phyloP scores from a whole-genome alignment of 768 basidiomycete genomes.

The Postia placenta region DNA sequence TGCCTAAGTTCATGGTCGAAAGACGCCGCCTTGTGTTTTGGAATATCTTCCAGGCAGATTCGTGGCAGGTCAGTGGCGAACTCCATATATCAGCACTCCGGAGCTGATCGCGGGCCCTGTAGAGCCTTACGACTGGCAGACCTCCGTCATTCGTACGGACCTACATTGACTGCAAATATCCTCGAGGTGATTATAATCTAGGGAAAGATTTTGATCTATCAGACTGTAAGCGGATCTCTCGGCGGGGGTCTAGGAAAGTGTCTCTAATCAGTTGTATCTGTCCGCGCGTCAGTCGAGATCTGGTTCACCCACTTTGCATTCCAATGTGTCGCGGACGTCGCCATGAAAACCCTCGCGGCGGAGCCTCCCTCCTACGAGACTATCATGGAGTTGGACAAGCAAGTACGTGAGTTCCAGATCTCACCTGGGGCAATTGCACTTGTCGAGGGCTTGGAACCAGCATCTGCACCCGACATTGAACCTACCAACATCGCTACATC shows the following conservation, averaged over 20 bases:
- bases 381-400: slow-evolving; percentile 62
- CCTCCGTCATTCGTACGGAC: slow-evolving; percentile 62
- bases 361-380: slow-evolving; percentile 61
- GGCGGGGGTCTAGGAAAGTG: neutral
- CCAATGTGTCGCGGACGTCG: slow-evolving; percentile 61
- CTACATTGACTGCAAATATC: slow-evolving; percentile 64
- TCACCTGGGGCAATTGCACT: slow-evolving; percentile 38
- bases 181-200: slow-evolving; percentile 22
- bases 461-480: slow-evolving; percentile 12
- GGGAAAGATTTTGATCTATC: slow-evolving; percentile 13
- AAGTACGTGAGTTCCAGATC: slow-evolving; percentile 60
- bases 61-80: slow-evolving; percentile 50
- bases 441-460: slow-evolving; percentile 21
- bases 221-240: slow-evolving; percentile 8
- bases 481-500: slow-evolving; percentile 19
- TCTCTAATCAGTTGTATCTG: too few species aligned
- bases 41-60: slow-evolving; percentile 70
- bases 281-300: slow-evolving; percentile 36
- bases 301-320: slow-evolving; percentile 63
- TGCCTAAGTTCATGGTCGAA: slow-evolving; percentile 58
- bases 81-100: neutral
- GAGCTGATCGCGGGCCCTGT: slow-evolving; percentile 6
- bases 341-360: slow-evolving; percentile 52
- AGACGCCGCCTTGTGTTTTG: slow-evolving; percentile 67
- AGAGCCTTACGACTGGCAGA: slow-evolving; percentile 68